Percentiles rank a stretch among this genome's conserved stretches.
These are phyloP conservation scores for Thielaviopsis ethacetica DNA, from an alignment of 2,329 filamentous ascomycete species.

Conservation along the genomic window DNA sequence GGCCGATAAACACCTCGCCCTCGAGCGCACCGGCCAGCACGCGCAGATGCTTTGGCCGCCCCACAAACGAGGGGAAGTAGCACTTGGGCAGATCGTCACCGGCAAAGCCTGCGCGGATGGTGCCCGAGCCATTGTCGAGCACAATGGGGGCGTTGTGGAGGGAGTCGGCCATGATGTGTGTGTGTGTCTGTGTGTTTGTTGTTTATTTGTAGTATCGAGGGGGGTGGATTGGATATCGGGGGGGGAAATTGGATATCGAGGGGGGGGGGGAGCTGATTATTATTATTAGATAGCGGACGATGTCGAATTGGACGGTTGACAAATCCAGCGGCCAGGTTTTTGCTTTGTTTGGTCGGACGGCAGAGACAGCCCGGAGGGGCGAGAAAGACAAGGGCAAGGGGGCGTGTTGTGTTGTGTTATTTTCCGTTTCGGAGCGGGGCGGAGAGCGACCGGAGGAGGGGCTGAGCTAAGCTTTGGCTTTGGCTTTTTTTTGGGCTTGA, in stretches of 20 bases:
- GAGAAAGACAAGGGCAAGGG: too few relatives aligned
- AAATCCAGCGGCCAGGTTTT: too few relatives aligned
- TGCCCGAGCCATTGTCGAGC: slow-evolving; percentile 96
- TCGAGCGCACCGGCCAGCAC: slow-evolving; percentile 93
- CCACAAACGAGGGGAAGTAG: slow-evolving; percentile 94
- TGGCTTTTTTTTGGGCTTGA: too few relatives aligned
- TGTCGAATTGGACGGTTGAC: too few relatives aligned
- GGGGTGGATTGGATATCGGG: background rate
- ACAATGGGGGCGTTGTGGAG: slow-evolving; percentile 97
- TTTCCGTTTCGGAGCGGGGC: background rate
- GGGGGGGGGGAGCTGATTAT: background rate
- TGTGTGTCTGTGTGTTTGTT: slow-evolving; percentile 8
- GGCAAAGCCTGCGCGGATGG: slow-evolving; percentile 90
- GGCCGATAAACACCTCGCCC: slow-evolving; percentile 92
- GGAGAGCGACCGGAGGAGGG: background rate
- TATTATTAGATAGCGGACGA: background rate
- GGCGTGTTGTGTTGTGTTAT: too few relatives aligned
- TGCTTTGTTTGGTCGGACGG: background rate
- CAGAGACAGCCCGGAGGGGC: background rate
- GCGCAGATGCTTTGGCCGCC: slow-evolving; percentile 83
- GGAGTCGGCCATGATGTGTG: slow-evolving; percentile 38
- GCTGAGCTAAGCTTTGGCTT: background rate
- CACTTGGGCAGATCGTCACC: slow-evolving; percentile 92
- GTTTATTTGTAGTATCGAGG: background rate
- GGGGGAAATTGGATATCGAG: too few relatives aligned